Percentiles rank a stretch among this genome's conserved stretches.
Conservation (phyloP, 176 grass and related monocot genomes). For the Echinochloa phyllopogon region DNA sequence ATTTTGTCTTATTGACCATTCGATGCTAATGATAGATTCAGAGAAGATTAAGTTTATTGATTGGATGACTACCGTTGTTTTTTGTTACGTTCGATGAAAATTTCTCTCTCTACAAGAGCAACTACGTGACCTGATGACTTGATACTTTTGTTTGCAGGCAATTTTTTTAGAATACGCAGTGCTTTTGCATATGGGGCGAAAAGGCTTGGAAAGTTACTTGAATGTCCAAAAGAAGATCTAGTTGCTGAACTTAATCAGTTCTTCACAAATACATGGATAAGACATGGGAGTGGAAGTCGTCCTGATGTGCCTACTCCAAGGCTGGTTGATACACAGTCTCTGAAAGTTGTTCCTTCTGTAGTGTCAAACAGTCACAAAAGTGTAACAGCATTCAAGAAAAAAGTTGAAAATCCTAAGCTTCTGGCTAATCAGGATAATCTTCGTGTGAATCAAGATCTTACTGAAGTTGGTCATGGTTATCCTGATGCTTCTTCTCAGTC, state of each 20-base stretch:
- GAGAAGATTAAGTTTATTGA: constrained; percentile 1
- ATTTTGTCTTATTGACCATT: constrained; percentile 2
- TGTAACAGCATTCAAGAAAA: constrained; percentile 46
- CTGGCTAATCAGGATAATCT: constrained; percentile 44
- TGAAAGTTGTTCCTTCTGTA: constrained; percentile 55
- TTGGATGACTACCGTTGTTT: neutral
- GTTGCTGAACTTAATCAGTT: constrained; percentile 75
- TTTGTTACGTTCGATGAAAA: constrained; percentile 29
- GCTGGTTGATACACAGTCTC: constrained; percentile 39
- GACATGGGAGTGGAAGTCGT: constrained; percentile 68
- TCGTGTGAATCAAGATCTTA: constrained; percentile 40
- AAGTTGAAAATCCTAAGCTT: constrained; percentile 52
- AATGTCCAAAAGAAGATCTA: constrained; percentile 77
- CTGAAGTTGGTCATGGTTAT: constrained; percentile 54
- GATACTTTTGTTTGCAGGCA: constrained; percentile 55
- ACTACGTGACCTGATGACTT: neutral
- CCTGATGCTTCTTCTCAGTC: constrained; percentile 45
- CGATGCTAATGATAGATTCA: constrained; percentile 17
- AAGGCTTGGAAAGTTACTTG: constrained; percentile 71
- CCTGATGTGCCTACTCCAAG: constrained; percentile 56
- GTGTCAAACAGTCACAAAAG: constrained; percentile 49
- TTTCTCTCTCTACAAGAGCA: neutral
- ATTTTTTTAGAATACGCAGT: constrained; percentile 97
- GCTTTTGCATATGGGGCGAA: constrained; percentile 88
- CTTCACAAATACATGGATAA: constrained; percentile 85